Conservation (phyloP, 1,139 yeast species). For the Pichia terricola region DNA sequence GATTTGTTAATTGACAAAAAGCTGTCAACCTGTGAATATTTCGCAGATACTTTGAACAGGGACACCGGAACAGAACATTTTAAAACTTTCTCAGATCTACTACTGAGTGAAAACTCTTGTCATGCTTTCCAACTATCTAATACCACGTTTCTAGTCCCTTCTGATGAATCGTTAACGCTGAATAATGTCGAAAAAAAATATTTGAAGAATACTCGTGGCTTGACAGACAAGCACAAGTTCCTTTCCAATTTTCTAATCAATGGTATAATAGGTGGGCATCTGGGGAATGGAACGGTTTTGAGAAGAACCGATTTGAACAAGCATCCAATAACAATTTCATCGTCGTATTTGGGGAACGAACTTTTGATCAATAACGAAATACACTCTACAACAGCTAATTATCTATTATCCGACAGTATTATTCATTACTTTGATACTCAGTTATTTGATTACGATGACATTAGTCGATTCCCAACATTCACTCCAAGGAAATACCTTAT, state of each 20-base stretch:
- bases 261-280: slow-evolving; percentile 30
- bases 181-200: slow-evolving; percentile 40
- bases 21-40: slow-evolving; percentile 14
- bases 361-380: slow-evolving; percentile 23
- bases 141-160: slow-evolving; percentile 37
- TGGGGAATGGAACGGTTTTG: slow-evolving; percentile 20
- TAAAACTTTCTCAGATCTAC: slow-evolving; percentile 12
- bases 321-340: slow-evolving; percentile 20
- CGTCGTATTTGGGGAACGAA: slow-evolving; percentile 26
- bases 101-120: slow-evolving; percentile 15
- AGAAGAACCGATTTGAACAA: slow-evolving; percentile 19
- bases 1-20: slow-evolving; percentile 28
- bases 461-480: slow-evolving; percentile 26
- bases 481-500: slow-evolving; percentile 65
- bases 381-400: slow-evolving; percentile 31
- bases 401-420: slow-evolving; percentile 49
- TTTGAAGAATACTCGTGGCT: slow-evolving; percentile 30
- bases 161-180: slow-evolving; percentile 32
- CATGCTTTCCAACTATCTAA: slow-evolving; percentile 16
- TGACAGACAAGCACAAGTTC: slow-evolving; percentile 27
- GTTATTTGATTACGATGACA: slow-evolving; percentile 30
- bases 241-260: slow-evolving; percentile 29
- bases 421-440: slow-evolving; percentile 44
- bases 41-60: slow-evolving; percentile 8
- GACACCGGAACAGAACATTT: slow-evolving; percentile 13